Conservation (phyloP, 345 rosid genomes). For the Cardamine occulta region DNA sequence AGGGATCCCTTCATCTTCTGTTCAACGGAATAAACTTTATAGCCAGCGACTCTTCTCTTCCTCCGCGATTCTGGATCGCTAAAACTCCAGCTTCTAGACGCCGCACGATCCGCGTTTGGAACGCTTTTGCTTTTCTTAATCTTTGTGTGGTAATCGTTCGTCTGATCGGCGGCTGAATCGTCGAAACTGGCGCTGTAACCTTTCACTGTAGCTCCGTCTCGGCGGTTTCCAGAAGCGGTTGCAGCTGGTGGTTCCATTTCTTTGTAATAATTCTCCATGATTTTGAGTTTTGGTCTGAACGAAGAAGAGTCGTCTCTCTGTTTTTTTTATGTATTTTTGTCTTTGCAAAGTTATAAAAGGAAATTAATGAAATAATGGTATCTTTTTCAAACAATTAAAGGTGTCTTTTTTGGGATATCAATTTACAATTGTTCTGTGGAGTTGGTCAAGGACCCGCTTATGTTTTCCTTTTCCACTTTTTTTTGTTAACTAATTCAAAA, state of each 20-base stretch:
- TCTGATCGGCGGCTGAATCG: conserved; percentile 32
- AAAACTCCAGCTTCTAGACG: conserved; percentile 65
- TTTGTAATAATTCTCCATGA: conserved; percentile 34
- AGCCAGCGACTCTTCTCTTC: conserved; percentile 89
- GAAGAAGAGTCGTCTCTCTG: conserved; percentile 20
- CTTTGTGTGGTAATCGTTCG: conserved; percentile 30
- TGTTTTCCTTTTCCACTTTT: neutral
- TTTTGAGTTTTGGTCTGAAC: conserved; percentile 35
- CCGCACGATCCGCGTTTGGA: conserved; percentile 41
- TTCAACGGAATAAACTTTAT: conserved; percentile 79
- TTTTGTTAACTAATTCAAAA: neutral
- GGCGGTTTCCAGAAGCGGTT: conserved; percentile 1
- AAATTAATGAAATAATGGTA: conserved; percentile 10
- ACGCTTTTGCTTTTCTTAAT: conserved; percentile 43
- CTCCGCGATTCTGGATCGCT: conserved; percentile 85
- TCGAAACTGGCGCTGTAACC: conserved; percentile 32
- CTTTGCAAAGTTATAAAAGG: conserved; percentile 6
- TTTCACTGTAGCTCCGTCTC: conserved; percentile 16
- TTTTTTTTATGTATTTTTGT: conserved; percentile 18
- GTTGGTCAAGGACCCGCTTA: conserved; percentile 35
- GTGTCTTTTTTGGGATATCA: conserved; percentile 22
- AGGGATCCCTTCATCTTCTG: conserved; percentile 91
- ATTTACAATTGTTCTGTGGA: conserved; percentile 26
- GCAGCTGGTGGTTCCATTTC: conserved; percentile 34
- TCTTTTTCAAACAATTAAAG: conserved; percentile 11